These are phyloP conservation scores for Diaporthe australafricana DNA, from an alignment of 2,329 filamentous ascomycete genomes.

Conservation along the genomic window DNA sequence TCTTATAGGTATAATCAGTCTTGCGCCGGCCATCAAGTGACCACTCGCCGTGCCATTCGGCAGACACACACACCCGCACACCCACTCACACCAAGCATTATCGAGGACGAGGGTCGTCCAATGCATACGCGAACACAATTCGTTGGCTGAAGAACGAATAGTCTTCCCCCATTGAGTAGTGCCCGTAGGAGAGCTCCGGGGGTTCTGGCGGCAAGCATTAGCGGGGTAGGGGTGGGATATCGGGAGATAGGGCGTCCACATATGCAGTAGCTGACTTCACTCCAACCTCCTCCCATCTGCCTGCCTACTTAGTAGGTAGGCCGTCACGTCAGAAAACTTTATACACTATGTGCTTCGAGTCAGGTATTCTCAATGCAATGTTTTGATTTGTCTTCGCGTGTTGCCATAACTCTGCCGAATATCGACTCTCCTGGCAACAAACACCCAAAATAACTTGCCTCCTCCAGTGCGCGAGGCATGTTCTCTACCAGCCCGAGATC, in stretches of 20 bases:
- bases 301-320: no score
- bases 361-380: background rate
- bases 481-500: background rate
- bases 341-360: no score
- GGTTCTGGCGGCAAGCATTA: background rate
- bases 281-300: no score
- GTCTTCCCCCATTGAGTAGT: background rate
- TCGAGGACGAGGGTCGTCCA: background rate
- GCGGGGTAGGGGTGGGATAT: conserved; percentile 11
- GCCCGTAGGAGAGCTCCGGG: background rate
- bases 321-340: no score
- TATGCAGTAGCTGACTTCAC: background rate
- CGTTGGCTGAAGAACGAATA: background rate
- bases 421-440: no score
- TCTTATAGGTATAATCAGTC: background rate
- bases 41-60: background rate
- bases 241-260: background rate
- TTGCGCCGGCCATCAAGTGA: conserved; percentile 5
- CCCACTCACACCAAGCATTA: background rate
- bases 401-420: no score
- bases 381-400: no score
- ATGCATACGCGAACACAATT: background rate
- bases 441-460: no score
- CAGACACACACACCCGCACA: background rate
- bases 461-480: background rate